Evolutionary conservation across 2,329 filamentous ascomycete species (phyloP), one percentile per base, ranked within the genome.

Genomic region (Phyllosticta citribraziliensis): DNA sequence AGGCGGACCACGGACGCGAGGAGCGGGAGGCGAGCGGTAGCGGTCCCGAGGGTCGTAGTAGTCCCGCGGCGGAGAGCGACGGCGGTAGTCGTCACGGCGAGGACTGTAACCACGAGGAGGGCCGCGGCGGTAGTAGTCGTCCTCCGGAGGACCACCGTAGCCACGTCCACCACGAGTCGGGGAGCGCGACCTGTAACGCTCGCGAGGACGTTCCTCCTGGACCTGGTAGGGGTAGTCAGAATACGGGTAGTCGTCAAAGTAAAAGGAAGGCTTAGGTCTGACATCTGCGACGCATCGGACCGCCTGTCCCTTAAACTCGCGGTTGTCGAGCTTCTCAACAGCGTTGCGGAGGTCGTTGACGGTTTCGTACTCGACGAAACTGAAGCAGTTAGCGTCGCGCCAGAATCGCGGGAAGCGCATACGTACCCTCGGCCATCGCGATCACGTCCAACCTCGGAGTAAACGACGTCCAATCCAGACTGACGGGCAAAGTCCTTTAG

Each of bases 401-500:
- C 6, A 20, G 19, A 35, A 57, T 47, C 11, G 24, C n/a, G 2
- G 3, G 40, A 2, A 22, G 30, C 24, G 2, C 14, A 51, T 50
- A 33, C 88, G 77, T 77, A 96, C 91, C 93, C 93, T 84, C 89
- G 90, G 67, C 91, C 91, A 74, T 95, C 91, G 67, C 88, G 88
- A 73, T 96, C 92, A 70, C 93, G 91, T 69, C 87, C 88, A 64
- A 95, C 95, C 79, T 99, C 94, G 66, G 92, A 97, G 76, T 96
- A 99, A 71, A 99, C 94, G 67, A 99, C 94, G 75, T 97, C 94
- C 76, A 96, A 84, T 76, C 91, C 91, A 75, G 93, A 95, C 76
- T 95, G 90, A 74, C 94, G 91, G 65, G 94, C 94, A 78, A 99
- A 99, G 76, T 99, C 94, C 89, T 99, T 99, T 60, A 99, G 86